phyloP scores from a whole-genome alignment of 2,329 filamentous ascomycete genomes.

The Cadophora luteo-olivacea region DNA sequence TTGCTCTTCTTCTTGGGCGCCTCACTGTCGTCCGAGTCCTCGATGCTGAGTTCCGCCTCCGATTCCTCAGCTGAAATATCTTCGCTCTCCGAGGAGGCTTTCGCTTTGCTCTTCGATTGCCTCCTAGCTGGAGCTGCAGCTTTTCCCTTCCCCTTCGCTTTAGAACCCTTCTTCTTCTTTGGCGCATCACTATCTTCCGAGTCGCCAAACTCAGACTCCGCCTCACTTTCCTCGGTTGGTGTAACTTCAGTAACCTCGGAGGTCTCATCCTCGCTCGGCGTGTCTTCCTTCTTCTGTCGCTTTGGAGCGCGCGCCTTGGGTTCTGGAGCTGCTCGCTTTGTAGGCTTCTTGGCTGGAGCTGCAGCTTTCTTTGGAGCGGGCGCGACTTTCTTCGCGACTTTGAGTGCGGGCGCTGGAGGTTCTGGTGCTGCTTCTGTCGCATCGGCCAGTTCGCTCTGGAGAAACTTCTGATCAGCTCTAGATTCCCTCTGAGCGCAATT shows the following conservation, averaged over 20 bases:
- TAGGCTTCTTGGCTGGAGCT: conserved; percentile 40
- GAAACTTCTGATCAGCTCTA: conserved; percentile 14
- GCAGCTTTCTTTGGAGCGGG: conserved; percentile 53
- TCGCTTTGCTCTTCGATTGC: conserved; percentile 29
- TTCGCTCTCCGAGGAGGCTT: conserved; percentile 32
- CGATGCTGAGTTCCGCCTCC: conserved; percentile 5
- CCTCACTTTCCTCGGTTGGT: conserved; percentile 24
- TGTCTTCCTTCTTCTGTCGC: conserved; percentile 42
- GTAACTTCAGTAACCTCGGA: conserved; percentile 23
- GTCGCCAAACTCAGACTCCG: conserved; percentile 25
- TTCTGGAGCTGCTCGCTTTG: conserved; percentile 48
- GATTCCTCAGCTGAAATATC: conserved; percentile 13
- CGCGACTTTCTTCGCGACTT: conserved; percentile 45
- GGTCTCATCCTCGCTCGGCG: conserved; percentile 35
- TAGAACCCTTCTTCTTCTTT: conserved; percentile 26
- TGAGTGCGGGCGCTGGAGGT: conserved; percentile 18
- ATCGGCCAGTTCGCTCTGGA: conserved; percentile 30
- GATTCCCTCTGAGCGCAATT: not conserved
- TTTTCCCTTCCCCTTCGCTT: conserved; percentile 25
- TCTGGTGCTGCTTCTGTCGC: conserved; percentile 23
- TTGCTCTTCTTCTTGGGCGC: conserved; percentile 24
- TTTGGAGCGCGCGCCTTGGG: conserved; percentile 47
- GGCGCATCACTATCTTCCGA: conserved; percentile 27
- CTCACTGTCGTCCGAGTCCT: conserved; percentile 20
- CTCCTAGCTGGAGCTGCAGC: conserved; percentile 15